These are phyloP conservation scores for button mushroom (Agaricus bisporus) DNA, from an alignment of 768 basidiomycete species.

Conservation along the genomic window DNA sequence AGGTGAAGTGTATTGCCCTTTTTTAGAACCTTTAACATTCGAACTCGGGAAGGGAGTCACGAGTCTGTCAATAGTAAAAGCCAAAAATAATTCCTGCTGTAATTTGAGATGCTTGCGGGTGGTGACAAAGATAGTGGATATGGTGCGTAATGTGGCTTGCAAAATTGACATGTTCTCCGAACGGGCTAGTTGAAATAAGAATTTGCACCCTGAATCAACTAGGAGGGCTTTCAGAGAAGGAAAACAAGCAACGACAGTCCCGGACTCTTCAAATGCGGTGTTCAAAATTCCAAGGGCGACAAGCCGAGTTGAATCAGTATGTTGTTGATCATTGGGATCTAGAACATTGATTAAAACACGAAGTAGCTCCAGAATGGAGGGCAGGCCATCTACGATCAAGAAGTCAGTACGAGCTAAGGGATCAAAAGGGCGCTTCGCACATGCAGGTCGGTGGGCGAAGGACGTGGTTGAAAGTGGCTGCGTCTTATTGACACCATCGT, in stretches of 20 bases:
- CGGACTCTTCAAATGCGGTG: conserved; percentile 81
- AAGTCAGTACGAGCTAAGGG: not conserved
- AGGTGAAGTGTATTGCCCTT: conserved; percentile 35
- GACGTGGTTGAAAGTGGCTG: conserved; percentile 20
- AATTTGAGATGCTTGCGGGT: conserved; percentile 84
- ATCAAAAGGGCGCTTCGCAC: conserved; percentile 24
- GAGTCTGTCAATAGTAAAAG: conserved; percentile 90
- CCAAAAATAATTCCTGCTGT: conserved; percentile 92
- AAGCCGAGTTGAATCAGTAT: conserved; percentile 93
- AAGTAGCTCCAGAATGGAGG: conserved; percentile 87
- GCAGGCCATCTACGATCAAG: conserved; percentile 64
- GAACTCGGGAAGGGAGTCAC: conserved; percentile 46
- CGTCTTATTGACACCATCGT: conserved; percentile 14
- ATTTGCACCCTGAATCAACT: conserved; percentile 89
- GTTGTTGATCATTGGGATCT: conserved; percentile 90
- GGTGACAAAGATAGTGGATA: conserved; percentile 83
- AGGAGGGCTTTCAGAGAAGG: conserved; percentile 73
- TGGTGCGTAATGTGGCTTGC: conserved; percentile 75
- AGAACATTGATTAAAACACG: conserved; percentile 93
- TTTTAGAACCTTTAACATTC: conserved; percentile 18
- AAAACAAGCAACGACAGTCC: conserved; percentile 67
- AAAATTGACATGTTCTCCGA: conserved; percentile 82
- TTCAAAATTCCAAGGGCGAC: conserved; percentile 86
- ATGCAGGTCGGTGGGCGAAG: conserved; percentile 31
- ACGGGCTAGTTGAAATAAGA: conserved; percentile 92